Conservation (phyloP, 202 grass and related monocot genomes). For the Setaria viridis region DNA sequence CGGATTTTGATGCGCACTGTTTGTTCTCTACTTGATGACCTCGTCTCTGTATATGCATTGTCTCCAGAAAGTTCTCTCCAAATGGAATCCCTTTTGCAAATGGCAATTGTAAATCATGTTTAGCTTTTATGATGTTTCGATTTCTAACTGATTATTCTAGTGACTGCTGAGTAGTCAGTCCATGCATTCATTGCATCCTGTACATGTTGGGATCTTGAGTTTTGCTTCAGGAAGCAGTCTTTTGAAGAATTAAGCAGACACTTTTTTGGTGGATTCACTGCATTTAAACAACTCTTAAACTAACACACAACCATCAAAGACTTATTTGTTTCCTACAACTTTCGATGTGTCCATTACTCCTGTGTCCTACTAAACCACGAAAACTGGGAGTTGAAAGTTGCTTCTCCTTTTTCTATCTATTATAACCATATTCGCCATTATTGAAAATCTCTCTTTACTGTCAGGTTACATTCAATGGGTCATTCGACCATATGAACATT, state of each 20-base stretch:
- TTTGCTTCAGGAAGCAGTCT: constrained; percentile 8
- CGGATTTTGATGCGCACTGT: neutral
- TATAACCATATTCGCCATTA: constrained; percentile 10
- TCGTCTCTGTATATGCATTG: constrained; percentile 30
- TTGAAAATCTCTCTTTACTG: constrained; percentile 25
- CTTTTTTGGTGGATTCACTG: neutral
- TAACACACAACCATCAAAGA: constrained; percentile 6
- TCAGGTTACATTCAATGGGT: constrained; percentile 96
- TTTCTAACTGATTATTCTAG: constrained; percentile 25
- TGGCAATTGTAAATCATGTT: constrained; percentile 9
- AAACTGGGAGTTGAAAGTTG: constrained; percentile 13
- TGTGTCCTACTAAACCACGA: constrained; percentile 18
- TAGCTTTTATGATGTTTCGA: constrained; percentile 5
- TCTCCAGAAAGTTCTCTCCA: constrained; percentile 28
- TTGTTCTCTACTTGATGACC: constrained; percentile 34
- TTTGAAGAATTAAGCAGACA: neutral
- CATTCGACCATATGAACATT: constrained; percentile 96
- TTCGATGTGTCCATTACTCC: constrained; percentile 7
- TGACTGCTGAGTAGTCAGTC: neutral
- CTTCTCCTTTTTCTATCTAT: constrained; percentile 27
- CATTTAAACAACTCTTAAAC: constrained; percentile 34
- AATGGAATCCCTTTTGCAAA: neutral
- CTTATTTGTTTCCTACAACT: constrained; percentile 21
- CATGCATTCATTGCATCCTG: constrained; percentile 20
- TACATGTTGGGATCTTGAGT: neutral